Evolutionary conservation across 768 basidiomycete genomes (phyloP).

Genomic region (Trametes cubensis): DNA sequence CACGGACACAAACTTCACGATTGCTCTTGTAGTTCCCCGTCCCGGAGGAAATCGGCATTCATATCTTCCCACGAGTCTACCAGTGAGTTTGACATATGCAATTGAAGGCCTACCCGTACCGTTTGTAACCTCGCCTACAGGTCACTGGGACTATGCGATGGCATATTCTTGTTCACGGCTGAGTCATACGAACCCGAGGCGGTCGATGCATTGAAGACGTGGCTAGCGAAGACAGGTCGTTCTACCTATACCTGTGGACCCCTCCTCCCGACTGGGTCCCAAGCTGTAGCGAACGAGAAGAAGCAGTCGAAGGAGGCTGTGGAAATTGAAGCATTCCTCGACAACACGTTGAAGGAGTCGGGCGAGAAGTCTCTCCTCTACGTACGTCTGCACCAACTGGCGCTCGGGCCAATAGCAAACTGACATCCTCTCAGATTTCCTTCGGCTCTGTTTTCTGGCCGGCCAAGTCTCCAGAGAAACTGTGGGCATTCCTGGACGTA

Average conservation of each 20-base stretch:
- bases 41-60: not conserved
- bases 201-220: conserved; percentile 15
- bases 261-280: conserved; percentile 5
- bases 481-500: conserved; percentile 27
- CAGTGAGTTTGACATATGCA: too few species aligned
- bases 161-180: conserved; percentile 21
- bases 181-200: conserved; percentile 26
- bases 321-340: conserved; percentile 26
- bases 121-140: too few species aligned
- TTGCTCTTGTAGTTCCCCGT: not conserved
- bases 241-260: conserved; percentile 24
- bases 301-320: conserved; percentile 13
- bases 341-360: conserved; percentile 16
- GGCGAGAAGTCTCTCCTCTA: conserved; percentile 26
- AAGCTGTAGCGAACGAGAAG: conserved; percentile 10
- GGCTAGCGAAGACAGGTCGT: conserved; percentile 22
- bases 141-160: conserved; percentile 17
- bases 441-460: conserved; percentile 29
- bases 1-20: too few species aligned
- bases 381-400: too few species aligned
- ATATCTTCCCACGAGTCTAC: conserved; percentile 1
- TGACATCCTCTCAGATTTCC: conserved; percentile 20
- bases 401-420: too few species aligned
- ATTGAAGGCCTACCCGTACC: too few species aligned
- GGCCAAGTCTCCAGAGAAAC: conserved; percentile 17